Conservation (phyloP, 2,329 filamentous ascomycete genomes). For the Ambrosiella cleistominuta region DNA sequence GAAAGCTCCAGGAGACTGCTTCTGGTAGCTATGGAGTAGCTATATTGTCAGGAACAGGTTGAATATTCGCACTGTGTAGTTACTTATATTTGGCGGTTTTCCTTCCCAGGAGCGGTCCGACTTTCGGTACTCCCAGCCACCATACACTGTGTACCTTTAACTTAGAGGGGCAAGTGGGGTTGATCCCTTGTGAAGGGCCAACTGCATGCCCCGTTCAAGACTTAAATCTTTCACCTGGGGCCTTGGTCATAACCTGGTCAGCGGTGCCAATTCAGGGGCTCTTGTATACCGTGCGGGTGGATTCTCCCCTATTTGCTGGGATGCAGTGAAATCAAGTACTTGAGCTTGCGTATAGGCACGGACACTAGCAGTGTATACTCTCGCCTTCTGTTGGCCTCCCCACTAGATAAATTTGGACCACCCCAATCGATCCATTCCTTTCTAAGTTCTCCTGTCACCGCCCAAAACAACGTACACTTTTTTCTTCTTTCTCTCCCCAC, state of each 20-base stretch:
- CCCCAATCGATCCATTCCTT: conserved; percentile 12
- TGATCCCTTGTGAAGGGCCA: conserved; percentile 5
- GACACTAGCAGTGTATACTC: conserved; percentile 9
- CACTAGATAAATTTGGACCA: conserved; percentile 14
- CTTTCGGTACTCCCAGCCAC: conserved; percentile 13
- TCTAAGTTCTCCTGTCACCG: conserved; percentile 12
- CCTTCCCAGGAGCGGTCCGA: conserved; percentile 7
- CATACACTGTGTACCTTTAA: conserved; percentile 11
- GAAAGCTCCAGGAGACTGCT: neutral
- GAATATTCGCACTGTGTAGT: conserved; percentile 4
- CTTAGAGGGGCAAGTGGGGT: conserved; percentile 10
- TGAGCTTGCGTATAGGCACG: conserved; percentile 12
- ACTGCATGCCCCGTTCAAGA: neutral
- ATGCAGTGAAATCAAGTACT: conserved; percentile 9
- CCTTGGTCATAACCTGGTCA: neutral
- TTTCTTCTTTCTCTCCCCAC: conserved; percentile 11
- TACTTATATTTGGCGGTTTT: neutral
- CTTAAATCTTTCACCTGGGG: neutral
- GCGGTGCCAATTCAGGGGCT: conserved; percentile 11
- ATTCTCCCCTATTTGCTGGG: conserved; percentile 11
- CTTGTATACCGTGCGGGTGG: conserved; percentile 11
- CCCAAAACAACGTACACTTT: conserved; percentile 11
- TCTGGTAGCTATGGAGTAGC: neutral
- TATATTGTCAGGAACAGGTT: neutral
- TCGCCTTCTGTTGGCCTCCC: conserved; percentile 12